Evolutionary conservation across 768 basidiomycete genomes (phyloP).

Genomic region (Nevesoporus exiguus): DNA sequence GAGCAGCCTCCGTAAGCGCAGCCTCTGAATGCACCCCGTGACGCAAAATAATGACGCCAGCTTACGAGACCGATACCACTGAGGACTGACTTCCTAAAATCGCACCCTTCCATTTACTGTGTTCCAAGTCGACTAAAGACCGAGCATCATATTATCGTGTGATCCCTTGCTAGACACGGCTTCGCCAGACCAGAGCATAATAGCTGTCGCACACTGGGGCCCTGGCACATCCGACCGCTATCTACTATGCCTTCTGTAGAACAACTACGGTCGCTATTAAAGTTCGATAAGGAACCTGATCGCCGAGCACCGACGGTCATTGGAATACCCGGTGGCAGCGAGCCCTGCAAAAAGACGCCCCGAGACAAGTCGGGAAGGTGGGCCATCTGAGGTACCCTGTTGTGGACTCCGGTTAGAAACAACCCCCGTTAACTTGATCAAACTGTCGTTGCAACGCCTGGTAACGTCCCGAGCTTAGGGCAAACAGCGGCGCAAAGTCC

Average conservation of each 20-base stretch:
- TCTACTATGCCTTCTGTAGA: not conserved
- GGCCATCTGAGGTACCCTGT: conserved; percentile 1
- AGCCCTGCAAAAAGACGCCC: not conserved
- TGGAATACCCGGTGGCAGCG: not conserved
- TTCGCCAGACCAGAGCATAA: not conserved
- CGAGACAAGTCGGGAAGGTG: no score
- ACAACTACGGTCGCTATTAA: not conserved
- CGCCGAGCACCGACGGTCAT: not conserved
- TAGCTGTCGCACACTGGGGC: no score
- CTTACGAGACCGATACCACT: not conserved
- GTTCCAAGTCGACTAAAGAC: not conserved
- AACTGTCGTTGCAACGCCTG: not conserved
- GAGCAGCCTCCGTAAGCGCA: no score
- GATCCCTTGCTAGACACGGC: not conserved
- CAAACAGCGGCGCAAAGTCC: not conserved
- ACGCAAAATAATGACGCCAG: not conserved
- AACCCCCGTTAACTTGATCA: not conserved
- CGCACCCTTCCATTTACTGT: not conserved
- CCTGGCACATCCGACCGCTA: no score
- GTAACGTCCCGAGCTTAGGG: not conserved
- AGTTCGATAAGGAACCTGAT: not conserved
- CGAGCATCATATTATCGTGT: not conserved
- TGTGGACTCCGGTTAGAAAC: not conserved
- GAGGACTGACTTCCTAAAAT: not conserved
- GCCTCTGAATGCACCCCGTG: no score